Evolutionary conservation across 441 rosid genomes (phyloP).

Genomic region (Theobroma grandiflorum): DNA sequence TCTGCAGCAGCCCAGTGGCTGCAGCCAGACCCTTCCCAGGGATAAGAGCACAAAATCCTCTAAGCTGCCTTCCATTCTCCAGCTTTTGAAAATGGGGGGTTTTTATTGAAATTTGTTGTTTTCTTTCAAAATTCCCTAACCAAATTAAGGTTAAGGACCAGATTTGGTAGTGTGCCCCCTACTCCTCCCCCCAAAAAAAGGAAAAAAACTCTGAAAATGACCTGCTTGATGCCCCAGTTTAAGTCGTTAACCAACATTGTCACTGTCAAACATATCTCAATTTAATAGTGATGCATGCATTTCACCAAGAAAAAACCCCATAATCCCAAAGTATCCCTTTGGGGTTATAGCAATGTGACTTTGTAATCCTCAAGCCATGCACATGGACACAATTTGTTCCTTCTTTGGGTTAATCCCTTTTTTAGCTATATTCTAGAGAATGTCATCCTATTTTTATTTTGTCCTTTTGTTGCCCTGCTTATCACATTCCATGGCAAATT

Average conservation of each 20-base stretch:
- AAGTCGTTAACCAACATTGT: too few species aligned
- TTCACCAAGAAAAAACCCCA: too few species aligned
- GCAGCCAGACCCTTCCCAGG: not conserved
- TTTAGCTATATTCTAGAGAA: too few species aligned
- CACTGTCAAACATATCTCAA: not conserved
- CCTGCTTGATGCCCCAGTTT: too few species aligned
- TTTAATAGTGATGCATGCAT: too few species aligned
- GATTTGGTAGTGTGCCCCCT: too few species aligned
- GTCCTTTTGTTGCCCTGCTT: too few species aligned
- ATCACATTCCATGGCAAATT: too few species aligned
- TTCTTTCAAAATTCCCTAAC: not conserved
- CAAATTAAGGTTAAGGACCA: not conserved
- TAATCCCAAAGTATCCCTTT: too few species aligned
- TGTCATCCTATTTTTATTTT: too few species aligned
- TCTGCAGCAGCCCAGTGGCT: not conserved
- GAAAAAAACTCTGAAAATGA: not conserved
- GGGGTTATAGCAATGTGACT: not conserved
- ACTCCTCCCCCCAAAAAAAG: too few species aligned
- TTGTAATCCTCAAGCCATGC: not conserved
- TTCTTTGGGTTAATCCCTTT: not conserved
- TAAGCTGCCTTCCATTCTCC: not conserved
- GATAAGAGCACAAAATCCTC: not conserved
- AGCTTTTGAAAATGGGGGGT: not conserved
- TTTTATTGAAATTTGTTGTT: not conserved
- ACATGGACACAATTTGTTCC: too few species aligned